These are phyloP conservation scores for Pseudocercospora ulei DNA, from an alignment of 2,329 filamentous ascomycete genomes.

Conservation along the genomic window DNA sequence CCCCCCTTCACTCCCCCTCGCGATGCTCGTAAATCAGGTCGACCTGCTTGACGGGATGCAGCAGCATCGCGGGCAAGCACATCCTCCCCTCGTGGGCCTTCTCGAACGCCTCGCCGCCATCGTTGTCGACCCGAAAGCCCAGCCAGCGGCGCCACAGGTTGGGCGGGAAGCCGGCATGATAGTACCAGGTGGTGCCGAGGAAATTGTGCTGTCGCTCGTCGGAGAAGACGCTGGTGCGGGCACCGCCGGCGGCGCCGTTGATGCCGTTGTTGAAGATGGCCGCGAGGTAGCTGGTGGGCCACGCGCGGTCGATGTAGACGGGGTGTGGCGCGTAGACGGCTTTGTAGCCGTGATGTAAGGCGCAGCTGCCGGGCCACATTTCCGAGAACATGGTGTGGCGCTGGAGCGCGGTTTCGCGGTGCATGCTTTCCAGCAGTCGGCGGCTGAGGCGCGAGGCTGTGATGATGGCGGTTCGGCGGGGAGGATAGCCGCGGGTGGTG, in stretches of 20 bases:
- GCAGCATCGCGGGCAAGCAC: slow-evolving; percentile 42
- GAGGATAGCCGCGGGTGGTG: slow-evolving; percentile 44
- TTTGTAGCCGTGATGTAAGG: slow-evolving; percentile 67
- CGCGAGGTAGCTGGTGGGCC: slow-evolving; percentile 47
- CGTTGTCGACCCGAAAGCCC: slow-evolving; percentile 45
- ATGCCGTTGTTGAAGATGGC: slow-evolving; percentile 49
- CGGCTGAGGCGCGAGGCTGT: slow-evolving; percentile 60
- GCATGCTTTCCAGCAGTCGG: slow-evolving; percentile 60
- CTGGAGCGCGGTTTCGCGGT: slow-evolving; percentile 59
- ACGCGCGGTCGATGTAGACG: slow-evolving; percentile 49
- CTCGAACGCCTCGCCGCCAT: slow-evolving; percentile 42
- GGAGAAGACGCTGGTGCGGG: slow-evolving; percentile 42
- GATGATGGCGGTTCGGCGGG: slow-evolving; percentile 61
- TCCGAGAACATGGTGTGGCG: slow-evolving; percentile 67
- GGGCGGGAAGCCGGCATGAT: slow-evolving; percentile 44
- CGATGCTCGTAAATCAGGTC: slow-evolving; percentile 41
- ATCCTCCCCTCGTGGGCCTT: slow-evolving; percentile 40
- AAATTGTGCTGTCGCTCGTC: slow-evolving; percentile 49
- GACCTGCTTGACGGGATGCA: slow-evolving; percentile 46
- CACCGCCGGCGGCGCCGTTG: slow-evolving; percentile 44
- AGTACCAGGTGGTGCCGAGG: slow-evolving; percentile 47
- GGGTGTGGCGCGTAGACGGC: slow-evolving; percentile 57
- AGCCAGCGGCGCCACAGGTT: slow-evolving; percentile 51
- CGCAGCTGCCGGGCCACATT: slow-evolving; percentile 64
- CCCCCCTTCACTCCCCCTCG: slow-evolving; percentile 22